Conservation (phyloP, 2,329 filamentous ascomycete species). For the Alternaria tenuissima region DNA sequence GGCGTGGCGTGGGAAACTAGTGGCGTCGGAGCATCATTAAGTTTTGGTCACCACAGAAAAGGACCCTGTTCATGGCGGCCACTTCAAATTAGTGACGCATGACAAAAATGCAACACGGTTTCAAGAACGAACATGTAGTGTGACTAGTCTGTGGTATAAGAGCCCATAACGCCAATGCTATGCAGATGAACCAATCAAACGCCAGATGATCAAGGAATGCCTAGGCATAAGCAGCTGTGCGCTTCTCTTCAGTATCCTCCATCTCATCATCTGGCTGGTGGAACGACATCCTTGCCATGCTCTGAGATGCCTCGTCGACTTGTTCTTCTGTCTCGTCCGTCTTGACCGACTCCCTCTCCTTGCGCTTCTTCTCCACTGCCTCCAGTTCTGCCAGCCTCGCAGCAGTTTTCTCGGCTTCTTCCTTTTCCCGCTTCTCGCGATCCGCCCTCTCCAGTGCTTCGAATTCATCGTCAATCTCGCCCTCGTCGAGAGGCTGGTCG, state of each 20-base stretch:
- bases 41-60: neutral
- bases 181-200: conserved; percentile 16
- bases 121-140: neutral
- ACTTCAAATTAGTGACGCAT: neutral
- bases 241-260: conserved; percentile 32
- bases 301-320: conserved; percentile 29
- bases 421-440: conserved; percentile 78
- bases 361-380: conserved; percentile 44
- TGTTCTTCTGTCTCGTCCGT: conserved; percentile 16
- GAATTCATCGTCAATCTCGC: conserved; percentile 87
- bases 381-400: conserved; percentile 51
- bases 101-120: neutral
- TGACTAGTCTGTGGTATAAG: conserved; percentile 1
- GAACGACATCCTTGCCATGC: conserved; percentile 31
- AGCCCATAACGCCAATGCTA: conserved; percentile 29
- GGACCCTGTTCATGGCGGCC: neutral
- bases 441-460: conserved; percentile 75
- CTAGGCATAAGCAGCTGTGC: conserved; percentile 26
- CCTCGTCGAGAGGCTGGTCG: conserved; percentile 70
- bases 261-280: conserved; percentile 21
- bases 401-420: conserved; percentile 59
- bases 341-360: conserved; percentile 36
- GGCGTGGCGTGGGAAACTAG: conserved; percentile 25
- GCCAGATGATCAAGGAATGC: neutral
- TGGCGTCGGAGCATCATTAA: conserved; percentile 3